Evolutionary conservation across 768 basidiomycete genomes (phyloP), one percentile per base, ranked within the genome.

Genomic region (Lyophyllum shimeji): DNA sequence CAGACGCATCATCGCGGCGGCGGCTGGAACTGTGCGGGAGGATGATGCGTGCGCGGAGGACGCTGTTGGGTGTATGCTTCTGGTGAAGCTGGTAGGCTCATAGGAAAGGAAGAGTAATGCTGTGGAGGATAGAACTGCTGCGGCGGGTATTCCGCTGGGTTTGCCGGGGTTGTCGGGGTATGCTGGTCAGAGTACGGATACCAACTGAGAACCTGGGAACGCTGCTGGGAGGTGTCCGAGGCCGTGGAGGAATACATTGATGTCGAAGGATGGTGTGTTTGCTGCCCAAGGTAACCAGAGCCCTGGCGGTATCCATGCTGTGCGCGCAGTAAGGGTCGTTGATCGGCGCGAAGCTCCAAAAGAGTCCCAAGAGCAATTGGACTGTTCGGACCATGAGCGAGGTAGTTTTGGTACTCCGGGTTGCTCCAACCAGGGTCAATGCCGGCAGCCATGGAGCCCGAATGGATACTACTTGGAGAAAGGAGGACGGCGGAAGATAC

Each of bases 401-500:
- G 43, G 40, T 52, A 52, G 17, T 31, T 40, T 17, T 52, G 39
- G 37, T 42, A 44, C 18, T 52, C 50, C 8, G 43, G 25, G n/a
- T 52, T 31, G 18, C 24, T 47, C 46, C 46, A 31, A 9, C 46
- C 27, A 13, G 25, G 27, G 17, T 47, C 46, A 5, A 40, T 18
- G 20, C 7, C 8, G 13, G 27, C n/a, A 29, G n/a, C 27, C 15
- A 13, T 47, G 18, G 39, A 40, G 6, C 7, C 46, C 25, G 23
- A 8, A 29, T 47, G 46, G 7, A 27, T 29, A 2, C 46, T 24
- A n/a, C 25, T 15, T 17, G 46, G 25, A 29, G 46, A 47, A 25
- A 47, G 25, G 27, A 47, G 46, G 18, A 47, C 78, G 0, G 78
- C 75, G 7, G 85, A 84, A 5, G 83, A 78, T 57, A 93, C 76